These are phyloP conservation scores for Kodamaea laetipori DNA, from an alignment of 805 yeast genomes.

Conservation along the genomic window DNA sequence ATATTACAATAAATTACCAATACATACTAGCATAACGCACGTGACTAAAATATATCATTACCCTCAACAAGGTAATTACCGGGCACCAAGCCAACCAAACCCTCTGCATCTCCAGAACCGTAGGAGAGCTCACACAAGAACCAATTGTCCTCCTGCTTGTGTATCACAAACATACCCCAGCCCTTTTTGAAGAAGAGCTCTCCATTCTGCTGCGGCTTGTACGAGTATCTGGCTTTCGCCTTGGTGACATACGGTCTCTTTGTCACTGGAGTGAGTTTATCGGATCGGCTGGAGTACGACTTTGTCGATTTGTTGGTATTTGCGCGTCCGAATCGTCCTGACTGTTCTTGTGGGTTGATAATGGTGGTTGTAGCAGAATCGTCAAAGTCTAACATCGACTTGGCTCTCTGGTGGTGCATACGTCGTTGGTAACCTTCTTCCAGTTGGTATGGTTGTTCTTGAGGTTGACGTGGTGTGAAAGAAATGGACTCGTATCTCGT, in stretches of 20 bases:
- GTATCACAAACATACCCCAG: slow-evolving; percentile 44
- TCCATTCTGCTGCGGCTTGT: slow-evolving; percentile 43
- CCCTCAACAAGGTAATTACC: slow-evolving; percentile 46
- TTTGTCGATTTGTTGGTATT: not conserved
- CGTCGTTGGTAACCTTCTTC: slow-evolving; percentile 1
- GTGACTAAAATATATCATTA: slow-evolving; percentile 14
- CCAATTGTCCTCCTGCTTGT: slow-evolving; percentile 49
- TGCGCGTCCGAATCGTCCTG: not conserved
- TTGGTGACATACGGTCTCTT: slow-evolving; percentile 32
- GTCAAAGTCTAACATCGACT: slow-evolving; percentile 17
- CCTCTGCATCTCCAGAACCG: slow-evolving; percentile 34
- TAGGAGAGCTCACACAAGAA: slow-evolving; percentile 43
- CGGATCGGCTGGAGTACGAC: slow-evolving; percentile 1
- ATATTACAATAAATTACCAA: slow-evolving; percentile 1
- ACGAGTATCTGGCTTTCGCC: slow-evolving; percentile 43
- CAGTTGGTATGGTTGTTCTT: not conserved
- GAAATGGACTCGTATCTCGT: slow-evolving; percentile 37
- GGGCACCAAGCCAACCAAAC: slow-evolving; percentile 45
- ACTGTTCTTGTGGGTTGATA: slow-evolving; percentile 1
- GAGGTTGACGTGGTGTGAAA: slow-evolving; percentile 18
- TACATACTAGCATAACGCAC: not conserved
- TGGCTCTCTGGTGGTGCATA: slow-evolving; percentile 12
- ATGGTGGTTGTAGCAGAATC: slow-evolving; percentile 9
- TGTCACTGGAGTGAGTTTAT: slow-evolving; percentile 32
- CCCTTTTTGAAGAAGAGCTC: slow-evolving; percentile 43